Evolutionary conservation across 179 eudicot species (phyloP), one percentile per base, ranked within the genome.

Genomic region (Actinidia chinensis): DNA sequence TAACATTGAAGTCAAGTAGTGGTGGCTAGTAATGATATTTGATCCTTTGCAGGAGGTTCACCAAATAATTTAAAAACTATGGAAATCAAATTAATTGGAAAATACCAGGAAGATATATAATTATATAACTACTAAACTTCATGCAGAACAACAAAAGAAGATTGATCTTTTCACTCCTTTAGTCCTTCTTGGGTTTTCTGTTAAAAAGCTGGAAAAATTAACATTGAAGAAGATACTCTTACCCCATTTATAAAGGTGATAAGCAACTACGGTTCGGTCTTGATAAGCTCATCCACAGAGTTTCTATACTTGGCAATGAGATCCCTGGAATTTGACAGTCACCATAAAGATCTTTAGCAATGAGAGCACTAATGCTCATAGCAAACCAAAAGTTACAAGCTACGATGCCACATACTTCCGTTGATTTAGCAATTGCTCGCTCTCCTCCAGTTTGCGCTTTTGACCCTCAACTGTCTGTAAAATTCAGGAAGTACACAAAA

Each of bases 401-500:
- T 28, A 28, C 2, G 33, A 28, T 43, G 50, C 12, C 1, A n/a
- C 83, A 76, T 72, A 90, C 94, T 90, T 91, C 70, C 92, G 75
- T 78, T 91, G 92, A 79, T 83, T 83, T 51, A 93, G 86, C 86
- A 93, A 56, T 20, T 80, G 90, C 64, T 89, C 91, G 15, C 89
- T 86, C 83, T 93, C 95, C 82, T 91, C 97, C 77, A 93, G 71
- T 78, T 83, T 89, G 74, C 65, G 86, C 83, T 93, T 95, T 78
- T 91, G 94, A 52, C 89, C 97, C 71, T 94, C 99, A 52, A 95
- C 95, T 76, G 97, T 91, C 98, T 93, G 82, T 61, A 73, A 70
- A 54, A 69, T 74, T 17, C 17, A 74, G 65, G 20, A 73, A 71
- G 17, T 23, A 74, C 23, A 43, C 9, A 8, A 74, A 67, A 59